A percentile compares a stretch with the other conserved stretches of the same genome.
These are phyloP conservation scores for Verticillium dahliae DNA, from an alignment of 2,329 filamentous ascomycete genomes.

Conservation along the genomic window DNA sequence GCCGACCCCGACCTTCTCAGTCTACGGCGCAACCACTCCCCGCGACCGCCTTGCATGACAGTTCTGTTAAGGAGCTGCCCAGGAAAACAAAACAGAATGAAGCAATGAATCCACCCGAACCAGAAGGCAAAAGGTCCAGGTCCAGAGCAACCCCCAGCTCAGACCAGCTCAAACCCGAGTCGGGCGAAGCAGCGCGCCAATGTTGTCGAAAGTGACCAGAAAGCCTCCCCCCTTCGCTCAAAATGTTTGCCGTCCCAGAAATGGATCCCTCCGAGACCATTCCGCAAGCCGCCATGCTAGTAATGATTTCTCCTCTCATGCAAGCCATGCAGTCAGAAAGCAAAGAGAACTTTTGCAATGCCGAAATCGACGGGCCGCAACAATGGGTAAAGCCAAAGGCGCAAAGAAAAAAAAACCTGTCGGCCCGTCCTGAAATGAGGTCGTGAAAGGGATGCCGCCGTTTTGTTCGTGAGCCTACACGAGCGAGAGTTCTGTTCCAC, in stretches of 20 bases:
- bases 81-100: no score
- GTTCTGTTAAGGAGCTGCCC: background rate
- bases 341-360: background rate
- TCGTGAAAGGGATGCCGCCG: background rate
- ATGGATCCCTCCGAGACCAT: background rate
- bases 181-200: background rate
- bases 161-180: background rate
- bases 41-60: background rate
- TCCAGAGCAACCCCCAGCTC: background rate
- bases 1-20: background rate
- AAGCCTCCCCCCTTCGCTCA: background rate
- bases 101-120: background rate
- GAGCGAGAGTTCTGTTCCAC: conserved; percentile 13
- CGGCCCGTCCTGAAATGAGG: background rate
- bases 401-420: background rate
- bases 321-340: background rate
- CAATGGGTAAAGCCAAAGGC: background rate
- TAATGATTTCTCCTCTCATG: background rate
- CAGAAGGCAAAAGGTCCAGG: background rate
- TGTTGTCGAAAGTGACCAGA: background rate
- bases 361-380: background rate
- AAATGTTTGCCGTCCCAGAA: background rate
- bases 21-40: background rate
- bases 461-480: background rate
- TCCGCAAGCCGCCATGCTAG: background rate